phyloP scores from a whole-genome alignment of 805 yeast genomes.

The Tetrapisispora namnaoensis region DNA sequence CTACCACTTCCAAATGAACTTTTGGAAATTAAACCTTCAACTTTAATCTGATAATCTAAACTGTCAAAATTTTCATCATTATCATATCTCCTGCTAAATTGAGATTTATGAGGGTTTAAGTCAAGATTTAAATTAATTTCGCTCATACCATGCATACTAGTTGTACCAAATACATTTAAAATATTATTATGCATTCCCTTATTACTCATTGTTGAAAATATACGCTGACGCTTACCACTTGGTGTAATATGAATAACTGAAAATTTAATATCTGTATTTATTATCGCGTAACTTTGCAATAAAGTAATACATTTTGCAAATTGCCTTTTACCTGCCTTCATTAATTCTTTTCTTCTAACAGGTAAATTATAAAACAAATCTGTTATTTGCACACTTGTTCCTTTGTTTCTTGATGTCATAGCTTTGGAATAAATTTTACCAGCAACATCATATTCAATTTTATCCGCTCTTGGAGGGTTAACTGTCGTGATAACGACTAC shows the following conservation, averaged over 20 bases:
- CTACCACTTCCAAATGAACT: constrained; percentile 75
- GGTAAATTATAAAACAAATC: constrained; percentile 64
- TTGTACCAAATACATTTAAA: constrained; percentile 60
- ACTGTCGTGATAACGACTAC: constrained; percentile 45
- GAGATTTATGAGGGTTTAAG: constrained; percentile 25
- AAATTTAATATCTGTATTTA: constrained; percentile 48
- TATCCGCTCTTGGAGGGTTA: constrained; percentile 47
- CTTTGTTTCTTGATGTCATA: constrained; percentile 47
- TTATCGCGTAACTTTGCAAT: constrained; percentile 60
- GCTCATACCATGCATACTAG: constrained; percentile 48
- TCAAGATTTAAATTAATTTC: constrained; percentile 37
- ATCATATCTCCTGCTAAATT: constrained; percentile 10
- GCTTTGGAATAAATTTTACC: constrained; percentile 42
- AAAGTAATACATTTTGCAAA: constrained; percentile 56
- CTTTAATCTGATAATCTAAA: constrained; percentile 27
- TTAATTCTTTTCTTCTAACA: constrained; percentile 68
- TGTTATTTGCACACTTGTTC: constrained; percentile 55
- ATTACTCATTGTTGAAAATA: constrained; percentile 52
- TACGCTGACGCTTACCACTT: constrained; percentile 40
- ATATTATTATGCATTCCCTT: constrained; percentile 45
- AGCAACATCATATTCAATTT: constrained; percentile 40
- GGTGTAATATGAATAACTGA: constrained; percentile 44
- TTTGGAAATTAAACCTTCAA: constrained; percentile 62
- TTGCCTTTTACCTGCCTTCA: constrained; percentile 58
- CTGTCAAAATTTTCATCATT: constrained; percentile 9